phyloP scores from a whole-genome alignment of 1,284 basidiomycete species.

The Ceratobasidium sp. region DNA sequence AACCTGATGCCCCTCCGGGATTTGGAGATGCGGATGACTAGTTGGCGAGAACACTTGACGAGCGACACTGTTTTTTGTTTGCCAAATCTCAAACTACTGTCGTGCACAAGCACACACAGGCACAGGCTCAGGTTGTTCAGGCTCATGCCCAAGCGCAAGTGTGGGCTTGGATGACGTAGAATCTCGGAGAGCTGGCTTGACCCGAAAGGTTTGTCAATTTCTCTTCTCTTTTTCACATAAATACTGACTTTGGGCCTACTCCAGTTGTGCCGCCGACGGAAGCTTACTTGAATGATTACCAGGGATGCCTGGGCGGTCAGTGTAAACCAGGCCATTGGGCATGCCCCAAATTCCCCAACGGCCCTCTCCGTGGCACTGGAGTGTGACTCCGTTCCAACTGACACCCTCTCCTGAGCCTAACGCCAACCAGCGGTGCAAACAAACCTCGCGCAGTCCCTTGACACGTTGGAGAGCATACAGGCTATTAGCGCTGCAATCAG shows the following conservation, averaged over 20 bases:
- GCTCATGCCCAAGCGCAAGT: constrained; percentile 20
- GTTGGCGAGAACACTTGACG: constrained; percentile 16
- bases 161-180: constrained; percentile 17
- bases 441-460: too few species aligned
- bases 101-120: constrained; percentile 10
- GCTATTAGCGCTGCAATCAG: too few species aligned
- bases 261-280: constrained; percentile 24
- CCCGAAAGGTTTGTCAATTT: constrained; percentile 8
- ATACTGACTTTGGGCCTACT: neutral
- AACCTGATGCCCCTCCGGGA: constrained; percentile 20
- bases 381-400: constrained; percentile 23
- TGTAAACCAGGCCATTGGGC: constrained; percentile 3
- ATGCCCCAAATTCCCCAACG: constrained; percentile 17
- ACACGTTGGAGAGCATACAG: too few species aligned
- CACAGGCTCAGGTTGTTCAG: constrained; percentile 2
- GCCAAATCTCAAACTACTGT: constrained; percentile 21
- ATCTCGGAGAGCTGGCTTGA: constrained; percentile 3
- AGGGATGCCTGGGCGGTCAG: constrained; percentile 31
- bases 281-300: constrained; percentile 1
- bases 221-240: neutral
- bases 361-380: constrained; percentile 4
- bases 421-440: constrained; percentile 14
- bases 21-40: constrained; percentile 16
- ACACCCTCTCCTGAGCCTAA: constrained; percentile 33
- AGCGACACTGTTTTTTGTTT: constrained; percentile 7